phyloP scores from a whole-genome alignment of 225 moss, liverwort and hornwort genomes.

The Anthoceros angustus region DNA sequence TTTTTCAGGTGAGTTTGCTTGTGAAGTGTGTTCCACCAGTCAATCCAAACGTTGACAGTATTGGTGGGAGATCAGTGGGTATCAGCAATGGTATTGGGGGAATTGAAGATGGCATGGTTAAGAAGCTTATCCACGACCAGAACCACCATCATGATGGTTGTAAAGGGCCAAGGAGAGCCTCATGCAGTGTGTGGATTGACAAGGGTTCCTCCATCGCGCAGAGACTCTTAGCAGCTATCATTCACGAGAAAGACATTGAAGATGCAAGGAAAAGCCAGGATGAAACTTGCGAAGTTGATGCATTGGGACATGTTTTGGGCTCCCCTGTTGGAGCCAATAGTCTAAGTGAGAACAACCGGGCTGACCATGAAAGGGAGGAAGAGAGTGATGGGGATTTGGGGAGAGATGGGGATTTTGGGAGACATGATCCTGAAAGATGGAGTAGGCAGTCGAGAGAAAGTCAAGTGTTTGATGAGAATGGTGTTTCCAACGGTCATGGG shows the following conservation, averaged over 20 bases:
- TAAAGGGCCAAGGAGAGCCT: neutral
- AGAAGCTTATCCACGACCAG: neutral
- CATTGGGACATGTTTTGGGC: neutral
- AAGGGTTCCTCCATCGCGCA: neutral
- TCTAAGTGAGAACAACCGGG: neutral
- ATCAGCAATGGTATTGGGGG: neutral
- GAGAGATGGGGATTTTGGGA: neutral
- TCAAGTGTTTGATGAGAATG: neutral
- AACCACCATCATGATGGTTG: neutral
- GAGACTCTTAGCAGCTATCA: neutral
- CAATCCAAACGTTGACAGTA: neutral
- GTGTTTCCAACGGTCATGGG: neutral
- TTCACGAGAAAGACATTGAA: neutral
- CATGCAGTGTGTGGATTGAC: neutral
- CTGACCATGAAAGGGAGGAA: neutral
- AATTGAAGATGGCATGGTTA: neutral
- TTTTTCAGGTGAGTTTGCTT: neutral
- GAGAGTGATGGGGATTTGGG: neutral
- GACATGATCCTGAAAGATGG: neutral
- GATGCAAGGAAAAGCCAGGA: neutral
- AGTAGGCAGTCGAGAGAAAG: neutral
- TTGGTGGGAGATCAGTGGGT: neutral
- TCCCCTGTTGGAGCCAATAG: neutral
- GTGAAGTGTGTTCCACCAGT: neutral
- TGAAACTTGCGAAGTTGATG: neutral